Percentiles rank a stretch among this genome's conserved stretches.
Evolutionary conservation across 495 filamentous ascomycete genomes (phyloP).

Genomic region (Bathelium albidoporum): DNA sequence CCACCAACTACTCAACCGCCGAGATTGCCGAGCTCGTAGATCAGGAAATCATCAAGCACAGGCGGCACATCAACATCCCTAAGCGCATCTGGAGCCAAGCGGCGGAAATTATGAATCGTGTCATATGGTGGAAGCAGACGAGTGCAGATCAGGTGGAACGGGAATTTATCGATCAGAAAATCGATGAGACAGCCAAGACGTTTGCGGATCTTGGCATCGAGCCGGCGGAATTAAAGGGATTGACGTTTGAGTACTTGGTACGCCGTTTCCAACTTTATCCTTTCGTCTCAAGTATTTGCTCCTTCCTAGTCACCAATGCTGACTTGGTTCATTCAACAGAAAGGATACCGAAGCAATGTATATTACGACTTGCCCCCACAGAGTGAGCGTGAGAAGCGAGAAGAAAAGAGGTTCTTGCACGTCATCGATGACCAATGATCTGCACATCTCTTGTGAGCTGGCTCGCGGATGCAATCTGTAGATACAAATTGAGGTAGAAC

Average conservation of each 20-base stretch:
- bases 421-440: slow-evolving; percentile 72
- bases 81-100: slow-evolving; percentile 63
- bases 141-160: slow-evolving; percentile 84
- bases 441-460: neutral
- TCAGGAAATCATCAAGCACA: slow-evolving; percentile 80
- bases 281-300: neutral
- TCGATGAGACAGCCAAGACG: slow-evolving; percentile 86
- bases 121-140: slow-evolving; percentile 76
- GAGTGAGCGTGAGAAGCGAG: slow-evolving; percentile 85
- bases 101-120: slow-evolving; percentile 61
- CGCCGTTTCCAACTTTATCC: slow-evolving; percentile 25
- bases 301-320: neutral
- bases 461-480: neutral
- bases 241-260: slow-evolving; percentile 90
- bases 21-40: slow-evolving; percentile 84
- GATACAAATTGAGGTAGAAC: neutral
- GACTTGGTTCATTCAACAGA: slow-evolving; percentile 36
- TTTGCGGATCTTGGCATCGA: slow-evolving; percentile 89
- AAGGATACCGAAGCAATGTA: slow-evolving; percentile 69
- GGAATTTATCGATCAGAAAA: slow-evolving; percentile 88
- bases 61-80: slow-evolving; percentile 86
- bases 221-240: slow-evolving; percentile 67
- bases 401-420: slow-evolving; percentile 94
- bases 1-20: slow-evolving; percentile 79
- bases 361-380: slow-evolving; percentile 90